A percentile compares a stretch with the other conserved stretches of the same genome.
Conservation (phyloP, 169 alveolate species). For the Prorocentrum cordatum region DNA sequence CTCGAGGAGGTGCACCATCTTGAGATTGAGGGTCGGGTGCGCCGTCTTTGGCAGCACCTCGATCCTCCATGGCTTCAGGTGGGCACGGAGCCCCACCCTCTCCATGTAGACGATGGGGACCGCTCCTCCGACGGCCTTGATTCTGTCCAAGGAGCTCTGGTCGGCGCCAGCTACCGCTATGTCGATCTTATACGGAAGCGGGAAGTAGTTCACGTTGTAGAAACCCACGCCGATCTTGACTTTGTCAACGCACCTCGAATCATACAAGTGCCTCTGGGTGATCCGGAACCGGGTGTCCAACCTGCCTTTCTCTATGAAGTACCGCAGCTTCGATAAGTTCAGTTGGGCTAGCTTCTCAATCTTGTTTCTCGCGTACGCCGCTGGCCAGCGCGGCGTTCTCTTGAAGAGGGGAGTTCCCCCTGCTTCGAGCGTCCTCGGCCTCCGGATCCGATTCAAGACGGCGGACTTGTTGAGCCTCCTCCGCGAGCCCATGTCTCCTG, state of each 20-base stretch:
- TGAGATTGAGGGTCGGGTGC: neutral
- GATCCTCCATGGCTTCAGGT: constrained; percentile 81
- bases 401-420: too few species aligned
- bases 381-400: too few species aligned
- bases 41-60: constrained; percentile 81
- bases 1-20: constrained; percentile 78
- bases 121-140: constrained; percentile 80
- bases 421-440: too few species aligned
- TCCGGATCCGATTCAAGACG: too few species aligned
- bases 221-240: constrained; percentile 78
- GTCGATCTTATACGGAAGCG: constrained; percentile 83
- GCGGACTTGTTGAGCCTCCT: too few species aligned
- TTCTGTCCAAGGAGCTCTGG: constrained; percentile 81
- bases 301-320: constrained; percentile 81
- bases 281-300: constrained; percentile 80
- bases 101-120: constrained; percentile 80
- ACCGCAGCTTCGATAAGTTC: constrained; percentile 78
- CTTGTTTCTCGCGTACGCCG: too few species aligned
- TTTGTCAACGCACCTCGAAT: constrained; percentile 78
- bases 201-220: constrained; percentile 83
- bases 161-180: constrained; percentile 83
- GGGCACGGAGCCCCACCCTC: constrained; percentile 79
- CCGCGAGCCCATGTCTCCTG: too few species aligned
- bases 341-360: constrained; percentile 77
- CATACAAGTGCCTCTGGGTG: constrained; percentile 83